These are phyloP conservation scores for Micractinium conductrix DNA, from an alignment of 139 green algal species.

Conservation along the genomic window DNA sequence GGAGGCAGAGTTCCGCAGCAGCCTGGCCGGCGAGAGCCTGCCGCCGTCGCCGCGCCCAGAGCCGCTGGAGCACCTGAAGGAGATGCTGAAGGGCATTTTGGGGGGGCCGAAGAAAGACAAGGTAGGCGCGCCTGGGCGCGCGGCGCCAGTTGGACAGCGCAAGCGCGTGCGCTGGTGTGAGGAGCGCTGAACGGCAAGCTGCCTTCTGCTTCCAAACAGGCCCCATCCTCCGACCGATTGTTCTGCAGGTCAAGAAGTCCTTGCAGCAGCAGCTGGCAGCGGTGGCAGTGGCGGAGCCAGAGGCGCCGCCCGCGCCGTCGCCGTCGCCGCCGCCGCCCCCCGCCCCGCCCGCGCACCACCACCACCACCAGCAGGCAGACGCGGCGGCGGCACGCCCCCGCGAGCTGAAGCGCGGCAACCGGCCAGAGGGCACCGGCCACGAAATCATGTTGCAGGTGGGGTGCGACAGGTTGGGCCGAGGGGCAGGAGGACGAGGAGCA, in stretches of 20 bases:
- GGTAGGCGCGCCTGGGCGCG: too few relatives aligned
- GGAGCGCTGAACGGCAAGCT: too few relatives aligned
- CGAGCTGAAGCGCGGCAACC: constrained; percentile 23
- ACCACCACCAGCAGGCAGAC: background rate
- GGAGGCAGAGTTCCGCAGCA: constrained; percentile 35
- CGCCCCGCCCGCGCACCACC: too few relatives aligned
- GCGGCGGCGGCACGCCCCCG: background rate
- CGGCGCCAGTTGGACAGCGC: too few relatives aligned
- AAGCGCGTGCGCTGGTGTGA: too few relatives aligned
- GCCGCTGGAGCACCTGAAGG: background rate
- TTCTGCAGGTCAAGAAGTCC: too few relatives aligned
- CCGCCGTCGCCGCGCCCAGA: constrained; percentile 4
- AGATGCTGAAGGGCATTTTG: background rate
- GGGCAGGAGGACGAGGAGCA: too few relatives aligned
- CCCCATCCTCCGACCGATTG: too few relatives aligned
- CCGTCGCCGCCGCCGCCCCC: background rate
- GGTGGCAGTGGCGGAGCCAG: background rate
- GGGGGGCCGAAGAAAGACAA: too few relatives aligned
- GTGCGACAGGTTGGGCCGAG: too few relatives aligned
- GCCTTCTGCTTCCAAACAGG: too few relatives aligned
- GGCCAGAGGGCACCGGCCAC: constrained; percentile 74
- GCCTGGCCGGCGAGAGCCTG: constrained; percentile 41
- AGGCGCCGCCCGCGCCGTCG: constrained; percentile 20
- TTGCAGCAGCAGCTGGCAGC: background rate
- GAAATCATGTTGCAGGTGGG: constrained; percentile 85